A percentile compares a stretch with the other conserved stretches of the same genome.
Evolutionary conservation across 768 basidiomycete species (phyloP).

Genomic region (Leccinellum albellum): DNA sequence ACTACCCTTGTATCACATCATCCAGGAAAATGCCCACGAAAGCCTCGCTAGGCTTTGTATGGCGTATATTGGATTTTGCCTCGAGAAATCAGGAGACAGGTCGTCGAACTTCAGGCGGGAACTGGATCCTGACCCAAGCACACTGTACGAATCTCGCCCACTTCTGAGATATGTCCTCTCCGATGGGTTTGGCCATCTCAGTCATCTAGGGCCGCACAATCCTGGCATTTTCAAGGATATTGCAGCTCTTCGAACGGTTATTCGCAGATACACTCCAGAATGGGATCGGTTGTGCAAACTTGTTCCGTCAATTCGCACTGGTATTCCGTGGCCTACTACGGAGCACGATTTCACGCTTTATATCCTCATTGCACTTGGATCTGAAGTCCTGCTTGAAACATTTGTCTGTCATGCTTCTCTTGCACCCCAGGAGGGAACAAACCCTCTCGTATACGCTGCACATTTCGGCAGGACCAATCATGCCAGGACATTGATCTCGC

Average conservation of each 20-base stretch:
- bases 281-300: constrained; percentile 1
- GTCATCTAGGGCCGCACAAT: neutral
- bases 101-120: neutral
- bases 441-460: constrained; percentile 6
- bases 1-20: constrained; percentile 2
- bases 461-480: neutral
- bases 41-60: constrained; percentile 8
- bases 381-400: neutral
- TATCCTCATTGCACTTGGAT: constrained; percentile 5
- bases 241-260: neutral
- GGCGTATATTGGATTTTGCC: constrained; percentile 5
- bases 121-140: neutral
- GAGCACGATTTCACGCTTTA: constrained; percentile 4
- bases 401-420: neutral
- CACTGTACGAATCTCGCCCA: neutral
- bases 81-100: neutral
- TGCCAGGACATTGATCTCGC: neutral
- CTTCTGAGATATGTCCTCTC: constrained; percentile 13
- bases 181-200: constrained; percentile 8
- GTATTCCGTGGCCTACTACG: constrained; percentile 2
- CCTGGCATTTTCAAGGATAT: constrained; percentile 4
- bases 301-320: neutral
- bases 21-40: constrained; percentile 6
- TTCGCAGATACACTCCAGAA: neutral
- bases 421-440: neutral